Conservation (phyloP, 1,284 basidiomycete species). For the Ustilago loliicola region DNA sequence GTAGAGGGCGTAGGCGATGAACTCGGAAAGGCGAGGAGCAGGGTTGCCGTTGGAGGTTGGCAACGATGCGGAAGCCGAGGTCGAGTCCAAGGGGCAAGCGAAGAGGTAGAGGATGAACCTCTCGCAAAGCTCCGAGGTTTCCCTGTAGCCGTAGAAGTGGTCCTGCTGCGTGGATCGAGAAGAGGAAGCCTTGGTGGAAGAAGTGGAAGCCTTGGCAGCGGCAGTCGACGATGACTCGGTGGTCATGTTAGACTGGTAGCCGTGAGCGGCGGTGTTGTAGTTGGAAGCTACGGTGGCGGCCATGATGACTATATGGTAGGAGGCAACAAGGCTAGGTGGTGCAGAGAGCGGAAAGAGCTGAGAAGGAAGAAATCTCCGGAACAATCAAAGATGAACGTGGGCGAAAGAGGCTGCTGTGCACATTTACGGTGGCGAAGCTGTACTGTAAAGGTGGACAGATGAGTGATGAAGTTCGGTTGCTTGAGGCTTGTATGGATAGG, state of each 20-base stretch:
- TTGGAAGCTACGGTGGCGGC: constrained; percentile 43
- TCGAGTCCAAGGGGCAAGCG: constrained; percentile 64
- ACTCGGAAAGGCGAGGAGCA: constrained; percentile 67
- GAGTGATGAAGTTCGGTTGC: constrained; percentile 9
- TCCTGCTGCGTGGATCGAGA: constrained; percentile 46
- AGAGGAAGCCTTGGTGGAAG: constrained; percentile 30
- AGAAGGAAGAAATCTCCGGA: not conserved
- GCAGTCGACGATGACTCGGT: constrained; percentile 15
- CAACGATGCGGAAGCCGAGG: constrained; percentile 54
- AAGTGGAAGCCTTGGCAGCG: constrained; percentile 12
- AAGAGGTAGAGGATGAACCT: constrained; percentile 65
- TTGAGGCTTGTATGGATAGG: not conserved
- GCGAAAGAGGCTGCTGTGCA: constrained; percentile 11
- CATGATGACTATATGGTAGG: constrained; percentile 26
- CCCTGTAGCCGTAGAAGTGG: constrained; percentile 65
- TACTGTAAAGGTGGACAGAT: not conserved
- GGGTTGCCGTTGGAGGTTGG: constrained; percentile 33
- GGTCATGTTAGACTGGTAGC: constrained; percentile 36
- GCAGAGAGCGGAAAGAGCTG: not conserved
- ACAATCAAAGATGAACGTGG: constrained; percentile 28
- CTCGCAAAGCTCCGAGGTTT: constrained; percentile 63
- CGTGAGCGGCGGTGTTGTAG: constrained; percentile 31
- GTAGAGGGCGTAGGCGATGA: constrained; percentile 70
- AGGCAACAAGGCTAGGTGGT: constrained; percentile 1
- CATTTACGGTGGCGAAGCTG: constrained; percentile 22